Evolutionary conservation across 306 rosid species (phyloP).

Genomic region (Quercus berberidifolia): DNA sequence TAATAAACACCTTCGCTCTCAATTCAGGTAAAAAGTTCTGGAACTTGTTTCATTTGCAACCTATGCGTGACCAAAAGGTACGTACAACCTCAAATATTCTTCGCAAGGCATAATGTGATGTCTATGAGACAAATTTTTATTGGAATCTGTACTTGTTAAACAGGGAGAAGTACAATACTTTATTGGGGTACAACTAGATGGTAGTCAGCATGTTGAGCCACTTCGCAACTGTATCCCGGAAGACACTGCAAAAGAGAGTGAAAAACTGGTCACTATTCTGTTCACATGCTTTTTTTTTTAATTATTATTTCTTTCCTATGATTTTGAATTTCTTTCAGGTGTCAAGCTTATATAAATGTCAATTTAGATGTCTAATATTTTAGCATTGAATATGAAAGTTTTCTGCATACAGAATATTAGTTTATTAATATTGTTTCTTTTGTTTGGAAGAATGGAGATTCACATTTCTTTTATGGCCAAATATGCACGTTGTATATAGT

Average conservation of each 20-base stretch:
- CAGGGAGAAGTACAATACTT: constrained; percentile 99
- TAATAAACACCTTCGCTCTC: constrained; percentile 24
- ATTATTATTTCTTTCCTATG: background rate
- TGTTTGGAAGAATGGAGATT: background rate
- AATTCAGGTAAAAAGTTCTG: constrained; percentile 89
- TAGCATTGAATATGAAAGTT: background rate
- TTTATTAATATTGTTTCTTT: background rate
- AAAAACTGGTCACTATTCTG: constrained; percentile 54
- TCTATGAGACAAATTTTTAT: background rate
- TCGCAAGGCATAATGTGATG: constrained; percentile 10
- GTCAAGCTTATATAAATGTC: constrained; percentile 2
- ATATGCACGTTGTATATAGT: too few species aligned
- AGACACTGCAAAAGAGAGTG: constrained; percentile 65
- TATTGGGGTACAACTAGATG: constrained; percentile 97
- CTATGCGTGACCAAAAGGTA: constrained; percentile 99
- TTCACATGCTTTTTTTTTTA: constrained; percentile 2
- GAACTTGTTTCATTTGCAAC: constrained; percentile 96
- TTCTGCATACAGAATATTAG: background rate
- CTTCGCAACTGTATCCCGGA: constrained; percentile 65
- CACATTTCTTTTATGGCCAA: background rate
- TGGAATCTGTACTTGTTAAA: constrained; percentile 14
- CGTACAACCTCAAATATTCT: background rate
- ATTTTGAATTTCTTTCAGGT: background rate
- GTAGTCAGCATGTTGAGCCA: constrained; percentile 94
- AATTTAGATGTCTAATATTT: constrained; percentile 1